Evolutionary conservation across 805 yeast genomes (phyloP).

Genomic region (Ogataea paradorogensis): DNA sequence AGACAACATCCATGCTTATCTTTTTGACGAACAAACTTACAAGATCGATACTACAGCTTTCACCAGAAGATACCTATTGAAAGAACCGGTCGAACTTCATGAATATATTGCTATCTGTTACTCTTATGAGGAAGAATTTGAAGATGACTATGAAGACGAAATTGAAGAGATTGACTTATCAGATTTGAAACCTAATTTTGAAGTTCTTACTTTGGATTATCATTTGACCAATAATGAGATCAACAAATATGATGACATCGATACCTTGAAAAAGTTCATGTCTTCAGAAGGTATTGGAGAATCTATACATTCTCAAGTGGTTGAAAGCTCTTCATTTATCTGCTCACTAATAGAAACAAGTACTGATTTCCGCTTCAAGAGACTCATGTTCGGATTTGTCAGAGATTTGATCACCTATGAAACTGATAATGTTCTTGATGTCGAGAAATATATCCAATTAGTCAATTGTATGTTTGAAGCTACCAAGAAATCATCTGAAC

Average conservation of each 20-base stretch:
- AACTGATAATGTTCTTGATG: constrained; percentile 15
- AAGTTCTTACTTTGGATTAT: constrained; percentile 10
- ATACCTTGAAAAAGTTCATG: constrained; percentile 11
- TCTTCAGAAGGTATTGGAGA: constrained; percentile 16
- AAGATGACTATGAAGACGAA: constrained; percentile 7
- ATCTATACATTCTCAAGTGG: constrained; percentile 6
- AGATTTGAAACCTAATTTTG: constrained; percentile 10
- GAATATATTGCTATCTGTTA: constrained; percentile 15
- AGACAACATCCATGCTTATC: constrained; percentile 5
- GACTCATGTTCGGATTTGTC: constrained; percentile 14
- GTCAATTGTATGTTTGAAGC: constrained; percentile 14
- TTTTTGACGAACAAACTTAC: constrained; percentile 10
- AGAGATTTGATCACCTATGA: constrained; percentile 21
- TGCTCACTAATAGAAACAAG: constrained; percentile 15
- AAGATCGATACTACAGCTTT: constrained; percentile 11
- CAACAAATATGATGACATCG: constrained; percentile 11
- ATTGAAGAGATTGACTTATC: constrained; percentile 7
- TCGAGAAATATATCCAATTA: constrained; percentile 10
- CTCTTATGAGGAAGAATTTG: constrained; percentile 5
- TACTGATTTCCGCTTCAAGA: constrained; percentile 11
- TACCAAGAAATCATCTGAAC: constrained; percentile 8
- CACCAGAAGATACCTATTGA: constrained; percentile 13
- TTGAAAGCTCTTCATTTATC: constrained; percentile 9
- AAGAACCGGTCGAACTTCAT: constrained; percentile 12
- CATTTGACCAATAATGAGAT: constrained; percentile 1